Percentiles rank a stretch among this genome's conserved stretches.
phyloP scores from a whole-genome alignment of 2,329 filamentous ascomycete species.

The Talaromyces islandicus region DNA sequence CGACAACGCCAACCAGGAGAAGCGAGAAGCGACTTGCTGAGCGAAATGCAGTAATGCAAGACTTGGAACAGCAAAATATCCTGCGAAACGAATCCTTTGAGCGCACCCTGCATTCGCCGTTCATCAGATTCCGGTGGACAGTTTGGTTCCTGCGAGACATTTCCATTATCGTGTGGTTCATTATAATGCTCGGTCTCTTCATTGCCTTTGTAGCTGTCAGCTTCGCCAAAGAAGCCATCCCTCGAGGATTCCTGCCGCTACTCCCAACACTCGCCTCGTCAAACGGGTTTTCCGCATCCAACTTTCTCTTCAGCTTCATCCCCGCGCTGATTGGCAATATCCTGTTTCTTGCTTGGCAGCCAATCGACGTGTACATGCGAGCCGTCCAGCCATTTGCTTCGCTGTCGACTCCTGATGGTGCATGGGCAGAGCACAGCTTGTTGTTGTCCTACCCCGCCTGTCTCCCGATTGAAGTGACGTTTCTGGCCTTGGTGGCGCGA shows the following conservation, averaged over 20 bases:
- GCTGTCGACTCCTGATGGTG: conserved; percentile 47
- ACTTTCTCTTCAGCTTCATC: conserved; percentile 75
- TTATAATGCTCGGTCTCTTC: conserved; percentile 56
- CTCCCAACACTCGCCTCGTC: conserved; percentile 56
- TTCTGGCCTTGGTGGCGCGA: conserved; percentile 48
- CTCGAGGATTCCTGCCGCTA: conserved; percentile 64
- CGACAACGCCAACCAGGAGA: neutral
- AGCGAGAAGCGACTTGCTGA: neutral
- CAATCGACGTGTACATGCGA: conserved; percentile 56
- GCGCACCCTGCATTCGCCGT: conserved; percentile 46
- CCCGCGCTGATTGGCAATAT: conserved; percentile 54
- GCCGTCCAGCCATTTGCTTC: conserved; percentile 53
- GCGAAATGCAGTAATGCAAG: conserved; percentile 11
- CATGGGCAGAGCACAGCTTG: conserved; percentile 50
- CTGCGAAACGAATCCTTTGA: conserved; percentile 41
- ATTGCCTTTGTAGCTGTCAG: conserved; percentile 70
- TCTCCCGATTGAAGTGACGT: conserved; percentile 47
- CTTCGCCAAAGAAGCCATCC: conserved; percentile 64
- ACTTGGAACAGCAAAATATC: conserved; percentile 33
- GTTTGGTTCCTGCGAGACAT: conserved; percentile 69
- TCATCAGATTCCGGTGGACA: conserved; percentile 60
- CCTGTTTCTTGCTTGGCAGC: conserved; percentile 54
- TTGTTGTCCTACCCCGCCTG: conserved; percentile 53
- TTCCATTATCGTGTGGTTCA: conserved; percentile 60
- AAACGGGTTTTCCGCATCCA: conserved; percentile 72